Base-by-base conservation (phyloP, 768 basidiomycete species). In the Mycena olivaceomarginata region DNA sequence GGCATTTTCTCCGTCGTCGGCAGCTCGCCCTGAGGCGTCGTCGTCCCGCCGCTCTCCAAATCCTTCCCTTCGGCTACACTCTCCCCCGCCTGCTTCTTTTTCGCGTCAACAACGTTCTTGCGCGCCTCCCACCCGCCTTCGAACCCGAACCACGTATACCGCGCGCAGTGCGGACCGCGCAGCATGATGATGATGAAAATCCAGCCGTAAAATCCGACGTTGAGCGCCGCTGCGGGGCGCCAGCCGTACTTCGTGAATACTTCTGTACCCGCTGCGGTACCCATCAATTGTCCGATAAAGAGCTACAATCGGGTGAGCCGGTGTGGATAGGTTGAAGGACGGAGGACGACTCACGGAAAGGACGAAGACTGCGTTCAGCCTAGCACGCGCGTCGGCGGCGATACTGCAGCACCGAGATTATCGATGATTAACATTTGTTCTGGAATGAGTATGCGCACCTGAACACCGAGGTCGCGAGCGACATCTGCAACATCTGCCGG, bases 211-310 rank as follows among this genome's bases (percentile, higher is more conserved):
- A 91, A 90, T 0, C 89, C 94, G 70, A 96, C 82, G 57, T 90
- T 25, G 25, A 95, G 86, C 40, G 87, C 88, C 0, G 94, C 93
- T 2, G 90, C 91, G 0, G 94, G 88, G 46, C 92, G 88, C 95
- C 95, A 96, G 18, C 96, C 96, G 78, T 91, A 86, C 16, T 86
- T 79, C 40, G 93, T 89, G 85, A 95, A 97, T 2, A 97, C 90
- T 46, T 90, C 83, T 0, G 95, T 94, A 41, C 95, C 93, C 0
- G 93, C 93, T 0, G 94, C 89, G 0, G 95, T 96, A 20, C 96
- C 96, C 85, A 94, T 93, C 12, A 96, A 94, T 86, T 97, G 95
- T 0, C 96, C 96, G 31, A 95, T 89, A 84, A 96, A 95, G 41
- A 94, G 84, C 90, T 67, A n/a, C 20, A 22, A 16, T 15, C 4